Evolutionary conservation across 495 filamentous ascomycete genomes (phyloP), one percentile per base, ranked within the genome.

Genomic region (Lineolata rhizophorae): DNA sequence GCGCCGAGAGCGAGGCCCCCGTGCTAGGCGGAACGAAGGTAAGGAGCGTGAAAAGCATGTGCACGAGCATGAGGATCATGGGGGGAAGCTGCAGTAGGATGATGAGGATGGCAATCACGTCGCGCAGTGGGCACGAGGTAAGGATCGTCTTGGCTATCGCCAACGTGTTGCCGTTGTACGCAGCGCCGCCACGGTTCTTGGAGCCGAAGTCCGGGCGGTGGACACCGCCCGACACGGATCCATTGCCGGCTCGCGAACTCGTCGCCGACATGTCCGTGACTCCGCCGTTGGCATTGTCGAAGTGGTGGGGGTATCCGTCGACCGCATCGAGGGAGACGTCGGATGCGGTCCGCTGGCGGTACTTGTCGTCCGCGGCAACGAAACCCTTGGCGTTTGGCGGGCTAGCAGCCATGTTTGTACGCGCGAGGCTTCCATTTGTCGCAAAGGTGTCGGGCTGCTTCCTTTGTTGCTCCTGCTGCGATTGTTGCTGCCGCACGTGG

Each of bases 31-130:
- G 77, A 40, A 93, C 82, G 50, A 93, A 94, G 18, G 87, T 95
- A 41, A 95, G 62, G 31, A 78, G 64, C 30, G 90, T 83, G 59
- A 92, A 99, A 39, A 95, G 65, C 46, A 83, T 72, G 48, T 99
- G 90, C 48, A 92, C 78, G 48, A 81, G 59, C 33, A 82, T 83
- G 37, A 95, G 64, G 34, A 91, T 68, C 43, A 82, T 79, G 16
- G 85, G 79, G 17, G 90, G 84, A n/a, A 93, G 69, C 51, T 93
- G 87, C 46, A 99, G 72, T 35, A 99, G 69, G 49, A 99, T 76
- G 52, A 99, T 94, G 49, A 99, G 64, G 49, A 99, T 92, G 46
- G 87, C 84, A 54, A 99, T 79, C 35, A 87, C 93, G 58, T 99
- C 87, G 52, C 78, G 72, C 40, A 93, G 70, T 16, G 87, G 87